Conservation (phyloP, 257 asterid genomes). For the Fraxinus quadrangulata region DNA sequence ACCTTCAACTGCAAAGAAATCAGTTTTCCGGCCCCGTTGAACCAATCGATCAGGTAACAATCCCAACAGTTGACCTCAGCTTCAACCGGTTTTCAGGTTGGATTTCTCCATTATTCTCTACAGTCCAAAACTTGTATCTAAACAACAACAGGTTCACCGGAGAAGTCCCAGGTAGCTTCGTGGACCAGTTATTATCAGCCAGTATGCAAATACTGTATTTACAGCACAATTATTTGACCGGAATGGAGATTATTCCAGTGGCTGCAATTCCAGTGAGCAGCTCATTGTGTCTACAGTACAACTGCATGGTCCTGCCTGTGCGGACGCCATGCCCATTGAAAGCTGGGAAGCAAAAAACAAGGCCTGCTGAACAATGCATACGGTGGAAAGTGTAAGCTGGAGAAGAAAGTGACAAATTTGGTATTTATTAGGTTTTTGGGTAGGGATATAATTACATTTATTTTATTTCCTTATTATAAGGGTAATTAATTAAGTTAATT, state of each 20-base stretch:
- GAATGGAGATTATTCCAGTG: conserved; percentile 78
- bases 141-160: conserved; percentile 91
- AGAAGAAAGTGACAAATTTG: conserved; percentile 31
- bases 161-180: conserved; percentile 65
- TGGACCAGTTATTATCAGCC: conserved; percentile 69
- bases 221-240: conserved; percentile 85
- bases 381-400: conserved; percentile 61
- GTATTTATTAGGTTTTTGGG: conserved; percentile 15
- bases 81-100: conserved; percentile 73
- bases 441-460: conserved; percentile 14
- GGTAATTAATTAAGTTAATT: not conserved
- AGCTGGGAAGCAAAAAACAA: conserved; percentile 77
- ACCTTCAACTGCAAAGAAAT: conserved; percentile 81
- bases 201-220: conserved; percentile 57
- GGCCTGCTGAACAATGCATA: conserved; percentile 81
- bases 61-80: conserved; percentile 78
- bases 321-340: conserved; percentile 81
- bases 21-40: conserved; percentile 59
- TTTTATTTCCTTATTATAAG: conserved; percentile 28
- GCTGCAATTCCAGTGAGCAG: conserved; percentile 71
- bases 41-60: conserved; percentile 56
- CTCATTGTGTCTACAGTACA: conserved; percentile 86
- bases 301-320: conserved; percentile 82
- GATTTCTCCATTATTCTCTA: conserved; percentile 69
- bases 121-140: conserved; percentile 71